phyloP scores from a whole-genome alignment of 108 stramenopile species.

The Fistulifera pelliculosa region DNA sequence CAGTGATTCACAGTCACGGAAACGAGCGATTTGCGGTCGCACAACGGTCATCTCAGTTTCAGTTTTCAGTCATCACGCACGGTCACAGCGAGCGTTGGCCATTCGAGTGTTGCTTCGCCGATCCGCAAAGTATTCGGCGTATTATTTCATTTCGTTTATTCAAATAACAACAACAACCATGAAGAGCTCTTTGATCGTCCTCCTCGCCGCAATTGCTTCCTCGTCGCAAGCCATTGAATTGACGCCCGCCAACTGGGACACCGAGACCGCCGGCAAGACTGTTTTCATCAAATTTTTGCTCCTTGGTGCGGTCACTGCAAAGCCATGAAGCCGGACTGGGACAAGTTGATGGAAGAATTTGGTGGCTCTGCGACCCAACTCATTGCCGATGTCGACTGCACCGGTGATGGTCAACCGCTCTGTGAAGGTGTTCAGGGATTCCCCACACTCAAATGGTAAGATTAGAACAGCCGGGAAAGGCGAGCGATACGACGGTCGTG shows the following conservation, averaged over 20 bases:
- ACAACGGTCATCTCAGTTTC: too few species aligned
- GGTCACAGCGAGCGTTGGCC: too few species aligned
- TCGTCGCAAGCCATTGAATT: constrained; percentile 3
- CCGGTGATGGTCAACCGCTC: constrained; percentile 57
- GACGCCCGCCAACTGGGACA: constrained; percentile 51
- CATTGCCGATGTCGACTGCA: constrained; percentile 76
- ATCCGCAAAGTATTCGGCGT: too few species aligned
- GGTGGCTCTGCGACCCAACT: constrained; percentile 28
- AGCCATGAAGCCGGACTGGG: constrained; percentile 62
- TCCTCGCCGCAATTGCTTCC: constrained; percentile 3
- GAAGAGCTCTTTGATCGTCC: constrained; percentile 4
- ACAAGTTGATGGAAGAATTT: constrained; percentile 55
- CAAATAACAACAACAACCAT: not conserved
- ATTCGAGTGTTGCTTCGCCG: too few species aligned
- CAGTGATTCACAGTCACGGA: too few species aligned
- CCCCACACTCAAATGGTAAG: constrained; percentile 66
- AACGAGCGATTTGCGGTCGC: too few species aligned
- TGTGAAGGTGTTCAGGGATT: constrained; percentile 73
- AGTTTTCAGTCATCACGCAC: too few species aligned
- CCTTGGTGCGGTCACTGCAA: constrained; percentile 85
- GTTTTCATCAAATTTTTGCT: constrained; percentile 76
- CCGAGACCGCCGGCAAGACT: constrained; percentile 50
- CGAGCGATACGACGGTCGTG: too few species aligned
- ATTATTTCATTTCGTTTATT: not conserved
- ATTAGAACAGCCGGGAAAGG: too few species aligned